Percentiles rank a stretch among this genome's conserved stretches.
phyloP scores from a whole-genome alignment of 352 stramenopile genomes.

The Pythium folliculosum region DNA sequence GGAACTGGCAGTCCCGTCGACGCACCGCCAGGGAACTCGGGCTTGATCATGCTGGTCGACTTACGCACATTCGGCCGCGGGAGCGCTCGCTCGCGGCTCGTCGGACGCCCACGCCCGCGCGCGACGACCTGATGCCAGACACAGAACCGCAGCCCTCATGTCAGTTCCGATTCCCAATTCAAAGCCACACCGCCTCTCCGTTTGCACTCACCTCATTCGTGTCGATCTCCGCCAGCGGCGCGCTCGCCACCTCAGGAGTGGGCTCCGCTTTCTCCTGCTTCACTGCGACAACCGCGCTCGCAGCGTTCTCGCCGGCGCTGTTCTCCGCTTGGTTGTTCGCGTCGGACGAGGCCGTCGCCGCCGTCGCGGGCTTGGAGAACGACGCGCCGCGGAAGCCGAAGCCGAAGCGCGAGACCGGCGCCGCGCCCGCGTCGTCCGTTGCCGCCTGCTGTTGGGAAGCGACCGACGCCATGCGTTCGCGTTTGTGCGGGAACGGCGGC shows the following conservation, averaged over 20 bases:
- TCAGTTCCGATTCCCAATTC: background rate
- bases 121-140: background rate
- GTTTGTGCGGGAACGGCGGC: slow-evolving; percentile 12
- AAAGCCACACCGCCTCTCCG: too few species aligned
- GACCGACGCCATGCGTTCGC: slow-evolving; percentile 28
- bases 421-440: slow-evolving; percentile 8
- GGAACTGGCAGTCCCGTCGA: background rate
- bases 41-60: slow-evolving; percentile 18
- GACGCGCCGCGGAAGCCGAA: slow-evolving; percentile 36
- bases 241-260: slow-evolving; percentile 2
- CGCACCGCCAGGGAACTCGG: background rate
- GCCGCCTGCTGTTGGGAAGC: slow-evolving; percentile 1
- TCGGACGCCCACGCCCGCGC: slow-evolving; percentile 24
- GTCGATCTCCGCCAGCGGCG: slow-evolving; percentile 12
- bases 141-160: background rate
- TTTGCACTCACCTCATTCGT: slow-evolving; percentile 17
- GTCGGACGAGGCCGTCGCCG: background rate
- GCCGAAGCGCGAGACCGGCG: slow-evolving; percentile 31
- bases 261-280: slow-evolving; percentile 2
- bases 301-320: slow-evolving; percentile 9
- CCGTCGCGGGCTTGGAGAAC: slow-evolving; percentile 13
- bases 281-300: background rate
- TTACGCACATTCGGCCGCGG: slow-evolving; percentile 27
- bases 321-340: slow-evolving; percentile 34
- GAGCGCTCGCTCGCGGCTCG: slow-evolving; percentile 21